phyloP scores from a whole-genome alignment of 148 eudicot genomes.

The Rhododendron williamsianum region DNA sequence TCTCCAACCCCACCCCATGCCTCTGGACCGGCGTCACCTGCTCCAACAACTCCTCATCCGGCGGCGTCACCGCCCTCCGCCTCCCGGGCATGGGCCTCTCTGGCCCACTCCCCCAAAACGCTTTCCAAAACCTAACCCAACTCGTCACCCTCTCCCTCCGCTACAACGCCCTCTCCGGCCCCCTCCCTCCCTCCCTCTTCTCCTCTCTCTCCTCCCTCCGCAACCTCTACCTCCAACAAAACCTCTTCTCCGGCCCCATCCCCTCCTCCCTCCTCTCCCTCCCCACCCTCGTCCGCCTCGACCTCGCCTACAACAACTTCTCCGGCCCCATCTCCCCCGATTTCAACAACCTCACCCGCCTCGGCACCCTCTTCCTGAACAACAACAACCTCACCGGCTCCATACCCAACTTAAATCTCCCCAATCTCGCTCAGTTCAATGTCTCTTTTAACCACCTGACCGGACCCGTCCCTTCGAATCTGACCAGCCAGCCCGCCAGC shows the following conservation, averaged over 20 bases:
- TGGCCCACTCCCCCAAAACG: constrained; percentile 28
- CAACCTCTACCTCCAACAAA: constrained; percentile 47
- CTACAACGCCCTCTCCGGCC: constrained; percentile 30
- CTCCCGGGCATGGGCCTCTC: constrained; percentile 42
- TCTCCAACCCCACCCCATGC: constrained; percentile 38
- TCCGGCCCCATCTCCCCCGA: constrained; percentile 40
- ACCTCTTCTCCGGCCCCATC: constrained; percentile 44
- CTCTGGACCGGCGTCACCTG: constrained; percentile 57
- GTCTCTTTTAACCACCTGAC: constrained; percentile 51
- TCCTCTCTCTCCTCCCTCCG: constrained; percentile 24
- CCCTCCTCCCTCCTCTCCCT: constrained; percentile 32
- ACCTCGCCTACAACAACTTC: constrained; percentile 41
- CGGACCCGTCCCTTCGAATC: constrained; percentile 39
- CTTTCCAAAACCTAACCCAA: constrained; percentile 23
- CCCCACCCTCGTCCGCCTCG: constrained; percentile 30
- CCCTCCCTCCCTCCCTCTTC: constrained; percentile 10
- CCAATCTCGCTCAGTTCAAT: constrained; percentile 37
- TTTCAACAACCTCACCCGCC: constrained; percentile 35
- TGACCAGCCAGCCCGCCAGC: constrained; percentile 21
- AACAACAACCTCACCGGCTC: constrained; percentile 44
- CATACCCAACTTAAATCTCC: constrained; percentile 43
- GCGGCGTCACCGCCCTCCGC: constrained; percentile 43
- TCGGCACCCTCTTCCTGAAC: constrained; percentile 46
- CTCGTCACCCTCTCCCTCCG: constrained; percentile 40
- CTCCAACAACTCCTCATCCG: neutral